Evolutionary conservation across 441 rosid species (phyloP).

Genomic region (Erysimum cheiri): DNA sequence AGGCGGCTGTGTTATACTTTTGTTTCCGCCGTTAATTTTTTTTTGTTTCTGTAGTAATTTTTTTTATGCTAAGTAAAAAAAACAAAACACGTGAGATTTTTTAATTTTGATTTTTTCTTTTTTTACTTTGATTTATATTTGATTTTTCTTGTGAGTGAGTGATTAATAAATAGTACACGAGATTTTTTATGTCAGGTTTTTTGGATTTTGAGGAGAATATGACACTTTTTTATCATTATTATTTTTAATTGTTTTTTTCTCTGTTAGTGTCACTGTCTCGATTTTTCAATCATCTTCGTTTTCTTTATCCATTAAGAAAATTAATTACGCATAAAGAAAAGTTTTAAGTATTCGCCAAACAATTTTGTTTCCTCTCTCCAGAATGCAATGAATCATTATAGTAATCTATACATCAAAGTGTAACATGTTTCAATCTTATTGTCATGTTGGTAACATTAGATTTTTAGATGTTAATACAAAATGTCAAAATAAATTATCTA

Average conservation of each 20-base stretch:
- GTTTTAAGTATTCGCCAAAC: not conserved
- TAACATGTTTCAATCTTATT: constrained; percentile 20
- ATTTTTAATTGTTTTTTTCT: constrained; percentile 5
- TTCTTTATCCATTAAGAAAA: constrained; percentile 33
- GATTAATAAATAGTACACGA: constrained; percentile 47
- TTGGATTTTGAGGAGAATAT: constrained; percentile 49
- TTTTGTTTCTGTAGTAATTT: constrained; percentile 32
- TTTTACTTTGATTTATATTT: constrained; percentile 26
- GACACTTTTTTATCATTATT: constrained; percentile 41
- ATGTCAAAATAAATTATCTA: constrained; percentile 6
- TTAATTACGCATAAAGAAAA: constrained; percentile 26
- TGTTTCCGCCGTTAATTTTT: constrained; percentile 35
- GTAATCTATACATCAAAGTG: not conserved
- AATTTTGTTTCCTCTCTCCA: constrained; percentile 2
- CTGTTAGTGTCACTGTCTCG: constrained; percentile 38
- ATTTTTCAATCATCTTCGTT: constrained; percentile 35
- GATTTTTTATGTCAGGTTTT: constrained; percentile 49
- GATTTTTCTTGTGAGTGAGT: constrained; percentile 41
- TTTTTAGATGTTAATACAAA: not conserved
- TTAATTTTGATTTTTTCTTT: constrained; percentile 26
- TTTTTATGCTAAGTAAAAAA: constrained; percentile 29
- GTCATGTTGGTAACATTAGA: not conserved
- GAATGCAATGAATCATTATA: not conserved
- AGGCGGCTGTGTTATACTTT: constrained; percentile 41
- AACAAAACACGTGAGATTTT: constrained; percentile 46